These are phyloP conservation scores for Nannizziopsis barbatae DNA, from an alignment of 2,329 filamentous ascomycete species.

Conservation along the genomic window DNA sequence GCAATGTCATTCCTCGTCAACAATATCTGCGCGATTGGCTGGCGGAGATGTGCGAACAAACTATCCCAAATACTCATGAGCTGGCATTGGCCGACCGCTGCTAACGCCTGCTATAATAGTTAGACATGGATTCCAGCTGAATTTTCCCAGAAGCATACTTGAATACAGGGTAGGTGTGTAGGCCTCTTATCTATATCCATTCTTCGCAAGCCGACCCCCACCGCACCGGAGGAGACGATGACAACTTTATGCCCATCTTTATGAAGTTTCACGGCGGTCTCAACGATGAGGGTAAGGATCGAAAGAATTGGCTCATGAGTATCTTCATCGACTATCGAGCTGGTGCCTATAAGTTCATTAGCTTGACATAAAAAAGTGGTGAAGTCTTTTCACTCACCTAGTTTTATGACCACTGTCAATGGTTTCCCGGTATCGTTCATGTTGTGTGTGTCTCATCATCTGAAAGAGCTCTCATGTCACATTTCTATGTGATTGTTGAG, in stretches of 20 bases:
- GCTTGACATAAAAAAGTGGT: neutral
- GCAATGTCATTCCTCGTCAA: constrained; percentile 93
- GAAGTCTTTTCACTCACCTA: constrained; percentile 47
- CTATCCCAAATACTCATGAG: constrained; percentile 94
- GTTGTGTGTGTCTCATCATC: constrained; percentile 20
- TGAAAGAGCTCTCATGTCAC: constrained; percentile 2
- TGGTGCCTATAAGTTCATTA: constrained; percentile 57
- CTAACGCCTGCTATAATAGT: constrained; percentile 54
- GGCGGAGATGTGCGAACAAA: constrained; percentile 72
- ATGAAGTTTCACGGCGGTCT: constrained; percentile 76
- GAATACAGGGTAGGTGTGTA: constrained; percentile 79
- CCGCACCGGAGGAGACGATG: constrained; percentile 92
- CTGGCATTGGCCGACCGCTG: constrained; percentile 89
- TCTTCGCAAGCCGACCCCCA: constrained; percentile 79
- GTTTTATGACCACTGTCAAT: constrained; percentile 74
- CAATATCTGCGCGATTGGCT: constrained; percentile 89
- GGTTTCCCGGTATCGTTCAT: constrained; percentile 58
- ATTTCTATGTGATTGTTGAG: neutral
- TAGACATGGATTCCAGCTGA: neutral
- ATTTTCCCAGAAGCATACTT: constrained; percentile 41
- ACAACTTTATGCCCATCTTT: constrained; percentile 90
- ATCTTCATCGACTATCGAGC: constrained; percentile 95
- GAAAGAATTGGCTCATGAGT: constrained; percentile 89
- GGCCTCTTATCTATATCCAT: constrained; percentile 83
- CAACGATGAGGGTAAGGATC: constrained; percentile 82